Conservation (phyloP, 2,329 filamentous ascomycete species). For the Botrytis galanthina region DNA sequence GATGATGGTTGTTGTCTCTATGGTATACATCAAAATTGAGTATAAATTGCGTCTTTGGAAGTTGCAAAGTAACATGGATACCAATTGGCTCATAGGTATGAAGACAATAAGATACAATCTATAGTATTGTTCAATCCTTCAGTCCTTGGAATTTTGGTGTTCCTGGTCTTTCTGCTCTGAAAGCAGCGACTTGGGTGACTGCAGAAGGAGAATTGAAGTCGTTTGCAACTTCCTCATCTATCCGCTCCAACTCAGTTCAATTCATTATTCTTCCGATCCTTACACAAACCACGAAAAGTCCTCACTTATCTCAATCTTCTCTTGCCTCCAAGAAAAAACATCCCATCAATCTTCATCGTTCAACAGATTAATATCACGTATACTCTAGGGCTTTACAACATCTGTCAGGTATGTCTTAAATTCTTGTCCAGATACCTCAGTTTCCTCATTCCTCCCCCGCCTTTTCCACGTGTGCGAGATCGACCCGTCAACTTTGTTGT, state of each 20-base stretch:
- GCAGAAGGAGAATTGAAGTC: background rate
- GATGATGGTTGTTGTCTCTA: background rate
- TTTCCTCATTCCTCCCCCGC: background rate
- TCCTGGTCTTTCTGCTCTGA: background rate
- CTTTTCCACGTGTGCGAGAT: background rate
- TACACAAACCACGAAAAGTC: background rate
- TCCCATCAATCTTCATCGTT: background rate
- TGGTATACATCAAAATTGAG: background rate
- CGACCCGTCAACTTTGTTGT: background rate
- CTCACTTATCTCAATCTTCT: background rate
- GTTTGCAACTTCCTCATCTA: constrained; percentile 2
- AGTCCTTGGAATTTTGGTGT: too few relatives aligned
- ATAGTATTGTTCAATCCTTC: background rate
- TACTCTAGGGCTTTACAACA: background rate
- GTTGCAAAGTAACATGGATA: background rate
- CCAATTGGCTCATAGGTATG: background rate
- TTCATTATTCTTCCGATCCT: background rate
- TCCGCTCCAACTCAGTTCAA: background rate
- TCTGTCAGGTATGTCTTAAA: background rate
- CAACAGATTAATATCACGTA: background rate
- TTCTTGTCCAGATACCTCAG: background rate
- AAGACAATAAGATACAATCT: background rate
- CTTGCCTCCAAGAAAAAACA: background rate
- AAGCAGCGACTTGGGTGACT: constrained; percentile 3
- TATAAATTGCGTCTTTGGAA: background rate